A percentile compares a stretch with the other conserved stretches of the same genome.
Evolutionary conservation across 177 flowering plant genomes (phyloP).

Genomic region (Vitis hybrid): DNA sequence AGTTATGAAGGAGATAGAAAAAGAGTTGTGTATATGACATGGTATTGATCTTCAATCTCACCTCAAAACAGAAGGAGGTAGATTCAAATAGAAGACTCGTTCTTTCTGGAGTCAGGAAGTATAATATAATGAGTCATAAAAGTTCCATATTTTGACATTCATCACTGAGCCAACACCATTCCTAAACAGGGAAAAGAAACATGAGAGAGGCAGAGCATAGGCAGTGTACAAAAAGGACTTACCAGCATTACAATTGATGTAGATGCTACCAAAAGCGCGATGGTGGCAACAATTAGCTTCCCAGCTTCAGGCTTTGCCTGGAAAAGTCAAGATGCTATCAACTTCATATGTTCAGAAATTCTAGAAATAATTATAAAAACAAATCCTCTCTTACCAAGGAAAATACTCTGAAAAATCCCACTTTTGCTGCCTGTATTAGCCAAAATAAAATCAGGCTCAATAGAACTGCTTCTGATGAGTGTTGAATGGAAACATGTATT

Average conservation of each 20-base stretch:
- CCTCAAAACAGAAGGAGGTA: too few relatives aligned
- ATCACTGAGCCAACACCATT: too few relatives aligned
- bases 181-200: background rate
- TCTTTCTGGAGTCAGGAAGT: too few relatives aligned
- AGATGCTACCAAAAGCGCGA: conserved; percentile 69
- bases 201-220: background rate
- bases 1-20: too few relatives aligned
- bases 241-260: conserved; percentile 63
- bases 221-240: conserved; percentile 7
- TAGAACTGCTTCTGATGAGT: background rate
- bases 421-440: conserved; percentile 64
- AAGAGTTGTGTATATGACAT: too few relatives aligned
- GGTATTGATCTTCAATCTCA: too few relatives aligned
- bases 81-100: too few relatives aligned
- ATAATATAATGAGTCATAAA: too few relatives aligned
- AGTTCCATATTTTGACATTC: too few relatives aligned
- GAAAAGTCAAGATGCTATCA: conserved; percentile 9
- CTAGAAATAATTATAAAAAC: conserved; percentile 1
- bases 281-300: conserved; percentile 70
- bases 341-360: background rate
- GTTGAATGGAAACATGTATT: background rate
- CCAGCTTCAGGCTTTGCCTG: conserved; percentile 97
- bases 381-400: conserved; percentile 47
- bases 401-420: conserved; percentile 67
- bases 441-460: conserved; percentile 5